A percentile compares a stretch with the other conserved stretches of the same genome.
Evolutionary conservation across 225 moss, liverwort and hornwort genomes (phyloP).

Genomic region (Anthoceros angustus): DNA sequence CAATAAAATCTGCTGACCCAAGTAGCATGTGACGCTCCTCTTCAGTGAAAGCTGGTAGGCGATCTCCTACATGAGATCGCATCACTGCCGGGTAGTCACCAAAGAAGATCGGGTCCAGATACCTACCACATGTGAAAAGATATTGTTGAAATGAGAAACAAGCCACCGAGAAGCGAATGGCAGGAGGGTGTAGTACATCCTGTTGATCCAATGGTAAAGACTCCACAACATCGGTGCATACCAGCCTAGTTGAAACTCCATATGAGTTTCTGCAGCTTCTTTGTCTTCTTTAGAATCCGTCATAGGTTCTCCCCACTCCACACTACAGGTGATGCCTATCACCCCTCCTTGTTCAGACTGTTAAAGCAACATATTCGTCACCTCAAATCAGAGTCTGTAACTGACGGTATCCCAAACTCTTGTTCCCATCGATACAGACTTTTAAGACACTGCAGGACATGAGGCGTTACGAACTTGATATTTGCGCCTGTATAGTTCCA

Average conservation of each 20-base stretch:
- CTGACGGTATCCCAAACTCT: too few species aligned
- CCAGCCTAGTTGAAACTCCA: constrained; percentile 63
- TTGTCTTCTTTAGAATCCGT: constrained; percentile 42
- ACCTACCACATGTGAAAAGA: constrained; percentile 25
- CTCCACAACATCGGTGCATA: constrained; percentile 14
- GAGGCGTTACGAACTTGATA: constrained; percentile 30
- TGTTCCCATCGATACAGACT: not conserved
- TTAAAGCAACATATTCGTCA: not conserved
- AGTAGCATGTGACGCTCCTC: constrained; percentile 33
- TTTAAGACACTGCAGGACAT: not conserved
- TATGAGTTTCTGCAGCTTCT: constrained; percentile 43
- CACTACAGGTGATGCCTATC: constrained; percentile 61
- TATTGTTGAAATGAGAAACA: not conserved
- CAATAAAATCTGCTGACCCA: constrained; percentile 63
- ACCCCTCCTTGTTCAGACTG: constrained; percentile 53
- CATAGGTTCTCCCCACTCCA: constrained; percentile 65
- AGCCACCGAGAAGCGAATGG: not conserved
- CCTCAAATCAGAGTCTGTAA: not conserved
- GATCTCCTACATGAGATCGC: constrained; percentile 44
- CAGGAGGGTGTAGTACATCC: not conserved
- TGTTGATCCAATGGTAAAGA: not conserved
- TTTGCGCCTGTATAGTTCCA: constrained; percentile 49
- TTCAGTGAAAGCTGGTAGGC: constrained; percentile 40
- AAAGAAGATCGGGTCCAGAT: constrained; percentile 59
- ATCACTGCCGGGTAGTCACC: constrained; percentile 78